Conservation (phyloP, 2,329 filamentous ascomycete species). For the Colletotrichum lentis region DNA sequence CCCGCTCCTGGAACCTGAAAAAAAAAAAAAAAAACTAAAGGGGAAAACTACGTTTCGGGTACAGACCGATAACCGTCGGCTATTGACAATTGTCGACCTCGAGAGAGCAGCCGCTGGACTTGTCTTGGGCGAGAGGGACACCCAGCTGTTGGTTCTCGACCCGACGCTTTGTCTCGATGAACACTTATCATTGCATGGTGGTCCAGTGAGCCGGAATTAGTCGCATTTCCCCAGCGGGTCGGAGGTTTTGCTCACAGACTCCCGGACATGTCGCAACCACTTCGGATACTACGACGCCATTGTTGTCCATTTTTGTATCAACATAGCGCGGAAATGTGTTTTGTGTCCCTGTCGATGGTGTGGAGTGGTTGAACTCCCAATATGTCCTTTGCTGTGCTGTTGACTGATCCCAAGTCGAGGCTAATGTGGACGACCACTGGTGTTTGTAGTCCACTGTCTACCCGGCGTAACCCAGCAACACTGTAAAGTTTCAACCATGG, state of each 20-base stretch:
- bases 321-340: no score
- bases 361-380: no score
- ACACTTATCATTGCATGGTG: no score
- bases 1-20: neutral
- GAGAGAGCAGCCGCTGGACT: no score
- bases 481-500: no score
- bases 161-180: neutral
- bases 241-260: neutral
- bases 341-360: no score
- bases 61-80: neutral
- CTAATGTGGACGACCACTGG: no score
- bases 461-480: no score
- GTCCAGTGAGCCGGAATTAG: neutral
- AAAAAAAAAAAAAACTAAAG: neutral
- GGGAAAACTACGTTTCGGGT: neutral
- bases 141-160: constrained; percentile 7
- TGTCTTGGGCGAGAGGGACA: neutral
- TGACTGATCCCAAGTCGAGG: no score
- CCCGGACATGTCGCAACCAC: neutral
- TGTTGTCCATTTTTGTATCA: neutral
- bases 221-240: constrained; percentile 3
- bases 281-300: neutral
- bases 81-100: neutral
- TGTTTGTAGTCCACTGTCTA: no score
- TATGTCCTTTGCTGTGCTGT: no score